Percentiles rank a stretch among this genome's conserved stretches.
phyloP scores from a whole-genome alignment of 1,284 basidiomycete species.

The Cryptococcus deneoformans region DNA sequence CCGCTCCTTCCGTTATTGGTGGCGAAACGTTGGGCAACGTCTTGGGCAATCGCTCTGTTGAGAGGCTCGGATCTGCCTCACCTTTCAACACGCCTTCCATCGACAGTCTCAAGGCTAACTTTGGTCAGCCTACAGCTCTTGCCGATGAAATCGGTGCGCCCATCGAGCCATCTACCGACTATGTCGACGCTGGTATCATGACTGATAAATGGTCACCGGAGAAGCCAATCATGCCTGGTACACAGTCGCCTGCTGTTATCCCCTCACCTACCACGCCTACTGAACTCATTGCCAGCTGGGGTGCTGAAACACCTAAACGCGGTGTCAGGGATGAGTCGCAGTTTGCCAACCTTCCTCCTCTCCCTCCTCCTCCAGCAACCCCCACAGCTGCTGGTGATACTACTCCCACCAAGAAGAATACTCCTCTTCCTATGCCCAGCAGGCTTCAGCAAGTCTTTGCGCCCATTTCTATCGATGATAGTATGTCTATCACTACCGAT shows the following conservation, averaged over 20 bases:
- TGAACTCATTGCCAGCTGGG: conserved; percentile 13
- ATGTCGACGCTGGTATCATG: conserved; percentile 32
- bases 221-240: conserved; percentile 2
- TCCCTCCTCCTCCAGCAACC: conserved; percentile 5
- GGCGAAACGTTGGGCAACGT: conserved; percentile 22
- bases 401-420: conserved; percentile 34
- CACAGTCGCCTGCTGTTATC: not conserved
- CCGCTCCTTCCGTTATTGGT: conserved; percentile 9
- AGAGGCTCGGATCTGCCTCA: conserved; percentile 8
- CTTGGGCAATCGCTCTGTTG: conserved; percentile 13
- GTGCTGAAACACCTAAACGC: conserved; percentile 21
- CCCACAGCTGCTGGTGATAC: conserved; percentile 19
- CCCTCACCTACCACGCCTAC: conserved; percentile 4
- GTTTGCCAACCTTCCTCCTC: conserved; percentile 5
- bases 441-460: conserved; percentile 21
- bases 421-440: conserved; percentile 29
- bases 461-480: conserved; percentile 22
- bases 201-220: conserved; percentile 36
- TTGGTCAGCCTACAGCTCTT: conserved; percentile 27
- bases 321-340: conserved; percentile 14
- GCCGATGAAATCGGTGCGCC: conserved; percentile 37
- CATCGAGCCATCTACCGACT: conserved; percentile 16
- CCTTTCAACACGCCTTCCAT: conserved; percentile 3
- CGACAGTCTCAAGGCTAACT: conserved; percentile 15
- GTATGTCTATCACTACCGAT: conserved; percentile 59